Evolutionary conservation across 768 basidiomycete species (phyloP).

Genomic region (Crucibulum laeve): DNA sequence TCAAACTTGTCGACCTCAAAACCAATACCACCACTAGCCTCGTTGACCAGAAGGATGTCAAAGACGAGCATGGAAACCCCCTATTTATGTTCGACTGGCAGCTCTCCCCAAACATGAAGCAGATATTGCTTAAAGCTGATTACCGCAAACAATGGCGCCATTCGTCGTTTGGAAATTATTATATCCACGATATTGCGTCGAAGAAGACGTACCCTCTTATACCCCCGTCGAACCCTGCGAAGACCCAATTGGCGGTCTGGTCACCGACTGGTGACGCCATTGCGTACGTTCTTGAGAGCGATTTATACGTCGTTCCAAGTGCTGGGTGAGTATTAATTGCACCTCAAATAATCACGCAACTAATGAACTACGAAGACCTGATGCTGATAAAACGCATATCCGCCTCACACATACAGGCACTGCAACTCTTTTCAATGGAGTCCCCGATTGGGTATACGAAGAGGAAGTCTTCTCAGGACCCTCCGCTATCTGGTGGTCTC

Average conservation of each 20-base stretch:
- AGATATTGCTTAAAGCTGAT: slow-evolving; percentile 78
- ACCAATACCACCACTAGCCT: slow-evolving; percentile 64
- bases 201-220: slow-evolving; percentile 69
- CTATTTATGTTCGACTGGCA: slow-evolving; percentile 64
- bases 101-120: slow-evolving; percentile 88
- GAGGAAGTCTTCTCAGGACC: slow-evolving; percentile 80
- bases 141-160: slow-evolving; percentile 91
- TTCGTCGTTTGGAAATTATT: slow-evolving; percentile 89
- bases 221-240: slow-evolving; percentile 64
- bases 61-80: slow-evolving; percentile 50
- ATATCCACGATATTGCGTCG: slow-evolving; percentile 75
- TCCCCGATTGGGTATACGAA: slow-evolving; percentile 97
- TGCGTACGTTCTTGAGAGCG: slow-evolving; percentile 83
- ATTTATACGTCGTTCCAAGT: slow-evolving; percentile 79
- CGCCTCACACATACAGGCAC: slow-evolving; percentile 82
- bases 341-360: neutral
- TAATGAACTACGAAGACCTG: slow-evolving; percentile 18
- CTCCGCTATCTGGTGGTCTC: slow-evolving; percentile 89
- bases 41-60: slow-evolving; percentile 53
- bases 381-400: slow-evolving; percentile 49
- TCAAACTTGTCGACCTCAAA: slow-evolving; percentile 79
- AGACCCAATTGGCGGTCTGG: slow-evolving; percentile 81
- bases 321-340: slow-evolving; percentile 45
- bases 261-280: slow-evolving; percentile 80
- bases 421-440: slow-evolving; percentile 85